Evolutionary conservation across 495 filamentous ascomycete species (phyloP), one percentile per base, ranked within the genome.

Genomic region (Evernia prunastri): DNA sequence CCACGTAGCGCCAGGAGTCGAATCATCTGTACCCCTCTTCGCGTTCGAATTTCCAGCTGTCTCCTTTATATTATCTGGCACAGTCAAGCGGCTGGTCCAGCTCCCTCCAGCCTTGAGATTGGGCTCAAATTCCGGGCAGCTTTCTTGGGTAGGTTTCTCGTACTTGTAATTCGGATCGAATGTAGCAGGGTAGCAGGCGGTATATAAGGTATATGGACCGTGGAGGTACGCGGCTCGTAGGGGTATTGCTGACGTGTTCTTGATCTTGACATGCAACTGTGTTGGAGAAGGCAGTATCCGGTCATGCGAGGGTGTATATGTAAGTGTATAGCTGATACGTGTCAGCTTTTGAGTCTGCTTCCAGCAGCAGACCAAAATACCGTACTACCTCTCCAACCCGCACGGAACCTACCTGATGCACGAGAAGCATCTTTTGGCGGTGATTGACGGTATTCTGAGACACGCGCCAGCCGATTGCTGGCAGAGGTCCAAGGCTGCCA

Each of bases 201-300:
- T 84, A 67, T 91, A 90, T 12, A 97, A 81, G 1, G 86, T 96
- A 73, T 98, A 98, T 3, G 94, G 94, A 1, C 94, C 94, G 75
- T 96, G 94, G 47, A 98, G 84, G 71, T 96, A 98, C 43, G 94
- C 94, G 56, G 94, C 94, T 68, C 94, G 89, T 17, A 97, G 79
- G 6, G 94, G 87, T 63, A 93, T 89, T 18, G 92, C 86, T 27
- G 90, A 92, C n/a, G 88, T 90, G 69, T 98, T 98, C 70, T 88
- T 91, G 72, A 98, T 85, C 65, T 87, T 89, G 47, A 98, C 84
- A 73, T 91, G 82, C 37, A 98, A 82, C 63, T 84, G 76, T 53
- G 84, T 74, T 12, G 93, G 93, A 29, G 89, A 83, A 4, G 94
- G 95, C 10, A 92, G 84, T 68, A 96, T 91, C 62, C 87, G 89